Percentiles rank a stretch among this genome's conserved stretches.
These are phyloP conservation scores for Metschnikowia reukaufii DNA, from an alignment of 805 yeast genomes.

Conservation along the genomic window DNA sequence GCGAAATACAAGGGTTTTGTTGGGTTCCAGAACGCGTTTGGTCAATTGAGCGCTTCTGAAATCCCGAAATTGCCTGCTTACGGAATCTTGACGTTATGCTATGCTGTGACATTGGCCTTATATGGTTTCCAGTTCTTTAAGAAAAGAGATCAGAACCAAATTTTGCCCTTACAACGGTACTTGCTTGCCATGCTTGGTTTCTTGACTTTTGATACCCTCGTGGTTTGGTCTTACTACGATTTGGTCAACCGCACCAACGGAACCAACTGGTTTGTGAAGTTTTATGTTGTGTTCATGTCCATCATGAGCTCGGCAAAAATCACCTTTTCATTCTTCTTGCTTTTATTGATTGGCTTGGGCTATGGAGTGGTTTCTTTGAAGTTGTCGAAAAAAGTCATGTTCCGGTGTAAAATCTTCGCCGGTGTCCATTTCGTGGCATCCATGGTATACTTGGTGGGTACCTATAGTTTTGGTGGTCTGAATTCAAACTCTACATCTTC, in stretches of 20 bases:
- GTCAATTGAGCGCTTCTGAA: slow-evolving; percentile 84
- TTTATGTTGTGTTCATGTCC: slow-evolving; percentile 74
- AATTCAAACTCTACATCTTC: slow-evolving; percentile 25
- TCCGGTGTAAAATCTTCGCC: slow-evolving; percentile 48
- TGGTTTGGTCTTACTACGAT: slow-evolving; percentile 91
- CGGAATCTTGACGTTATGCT: slow-evolving; percentile 80
- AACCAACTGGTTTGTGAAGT: slow-evolving; percentile 57
- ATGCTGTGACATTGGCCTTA: slow-evolving; percentile 76
- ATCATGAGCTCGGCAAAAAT: slow-evolving; percentile 76
- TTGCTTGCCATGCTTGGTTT: slow-evolving; percentile 82
- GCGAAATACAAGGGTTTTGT: slow-evolving; percentile 61
- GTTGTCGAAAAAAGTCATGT: slow-evolving; percentile 72
- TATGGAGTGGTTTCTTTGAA: slow-evolving; percentile 93
- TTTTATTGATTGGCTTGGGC: slow-evolving; percentile 84
- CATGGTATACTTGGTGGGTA: slow-evolving; percentile 34
- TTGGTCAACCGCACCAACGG: slow-evolving; percentile 61
- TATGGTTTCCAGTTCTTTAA: slow-evolving; percentile 84
- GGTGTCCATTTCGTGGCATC: slow-evolving; percentile 38
- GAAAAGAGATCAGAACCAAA: slow-evolving; percentile 71
- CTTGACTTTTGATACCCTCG: slow-evolving; percentile 78
- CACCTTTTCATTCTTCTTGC: slow-evolving; percentile 83
- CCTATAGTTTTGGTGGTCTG: slow-evolving; percentile 31
- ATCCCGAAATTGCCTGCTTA: slow-evolving; percentile 88
- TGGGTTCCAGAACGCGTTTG: slow-evolving; percentile 89
- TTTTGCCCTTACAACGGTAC: slow-evolving; percentile 87